Conservation (phyloP, 164 flowering plant species). For the Platanus orientalis region DNA sequence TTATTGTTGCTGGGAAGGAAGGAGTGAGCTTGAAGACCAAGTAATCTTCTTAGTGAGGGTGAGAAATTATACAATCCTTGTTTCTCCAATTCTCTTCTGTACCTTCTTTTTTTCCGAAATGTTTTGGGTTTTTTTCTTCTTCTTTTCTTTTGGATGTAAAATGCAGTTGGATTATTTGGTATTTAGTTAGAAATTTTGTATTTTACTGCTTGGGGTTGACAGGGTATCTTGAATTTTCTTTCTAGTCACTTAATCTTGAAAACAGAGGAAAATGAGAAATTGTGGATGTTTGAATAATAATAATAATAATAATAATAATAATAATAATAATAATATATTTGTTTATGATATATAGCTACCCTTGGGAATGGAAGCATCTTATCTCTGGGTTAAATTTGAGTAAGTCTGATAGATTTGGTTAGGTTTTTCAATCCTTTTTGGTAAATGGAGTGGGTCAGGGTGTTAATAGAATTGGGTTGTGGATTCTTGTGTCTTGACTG, state of each 20-base stretch:
- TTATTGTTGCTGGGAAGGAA: constrained; percentile 60
- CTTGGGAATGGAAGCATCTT: no score
- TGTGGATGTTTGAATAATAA: no score
- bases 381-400: no score
- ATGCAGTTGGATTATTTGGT: background rate
- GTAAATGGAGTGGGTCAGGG: no score
- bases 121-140: background rate
- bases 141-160: no score
- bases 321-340: no score
- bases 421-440: no score
- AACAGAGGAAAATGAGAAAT: background rate
- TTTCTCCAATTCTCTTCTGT: background rate
- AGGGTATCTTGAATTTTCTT: background rate
- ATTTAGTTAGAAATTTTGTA: background rate
- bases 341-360: no score
- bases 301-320: no score
- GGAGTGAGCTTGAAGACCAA: constrained; percentile 47
- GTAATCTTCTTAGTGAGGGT: constrained; percentile 24
- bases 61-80: constrained; percentile 4
- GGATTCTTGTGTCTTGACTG: no score
- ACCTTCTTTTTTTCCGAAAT: background rate
- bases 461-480: no score
- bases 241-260: background rate
- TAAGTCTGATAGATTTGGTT: no score
- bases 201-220: background rate